Evolutionary conservation across 2,329 filamentous ascomycete species (phyloP).

Genomic region (Fonsecaea multimorphosa): DNA sequence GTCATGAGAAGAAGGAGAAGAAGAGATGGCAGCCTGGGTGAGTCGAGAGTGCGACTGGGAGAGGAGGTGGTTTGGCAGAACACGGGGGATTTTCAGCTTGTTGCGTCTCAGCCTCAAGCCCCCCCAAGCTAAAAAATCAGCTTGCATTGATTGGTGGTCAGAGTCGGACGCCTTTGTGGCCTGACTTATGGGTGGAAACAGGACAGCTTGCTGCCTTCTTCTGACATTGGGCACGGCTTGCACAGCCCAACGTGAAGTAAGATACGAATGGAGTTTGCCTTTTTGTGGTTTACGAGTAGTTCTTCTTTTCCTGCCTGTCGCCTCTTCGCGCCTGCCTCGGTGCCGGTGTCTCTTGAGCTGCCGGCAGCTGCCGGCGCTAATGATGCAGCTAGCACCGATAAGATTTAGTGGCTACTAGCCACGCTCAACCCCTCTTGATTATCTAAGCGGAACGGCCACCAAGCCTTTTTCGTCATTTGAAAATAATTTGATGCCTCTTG

Average conservation of each 20-base stretch:
- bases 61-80: conserved; percentile 3
- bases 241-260: background rate
- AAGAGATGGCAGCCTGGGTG: conserved; percentile 12
- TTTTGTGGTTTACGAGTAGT: background rate
- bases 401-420: background rate
- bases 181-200: background rate
- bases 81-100: conserved; percentile 11
- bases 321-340: background rate
- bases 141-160: conserved; percentile 17
- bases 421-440: background rate
- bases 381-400: background rate
- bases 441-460: background rate
- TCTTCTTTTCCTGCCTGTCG: background rate
- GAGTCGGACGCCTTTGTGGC: conserved; percentile 5
- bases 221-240: background rate
- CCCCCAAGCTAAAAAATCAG: conserved; percentile 5
- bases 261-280: background rate
- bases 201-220: background rate
- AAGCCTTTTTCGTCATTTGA: background rate
- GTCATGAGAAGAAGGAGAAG: background rate
- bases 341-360: background rate
- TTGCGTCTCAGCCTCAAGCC: conserved; percentile 20
- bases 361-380: background rate
- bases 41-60: background rate
- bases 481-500: conserved; percentile 3